Percentiles rank a stretch among this genome's conserved stretches.
These are phyloP conservation scores for Xylaria bambusicola DNA, from an alignment of 495 filamentous ascomycete species.

Conservation along the genomic window DNA sequence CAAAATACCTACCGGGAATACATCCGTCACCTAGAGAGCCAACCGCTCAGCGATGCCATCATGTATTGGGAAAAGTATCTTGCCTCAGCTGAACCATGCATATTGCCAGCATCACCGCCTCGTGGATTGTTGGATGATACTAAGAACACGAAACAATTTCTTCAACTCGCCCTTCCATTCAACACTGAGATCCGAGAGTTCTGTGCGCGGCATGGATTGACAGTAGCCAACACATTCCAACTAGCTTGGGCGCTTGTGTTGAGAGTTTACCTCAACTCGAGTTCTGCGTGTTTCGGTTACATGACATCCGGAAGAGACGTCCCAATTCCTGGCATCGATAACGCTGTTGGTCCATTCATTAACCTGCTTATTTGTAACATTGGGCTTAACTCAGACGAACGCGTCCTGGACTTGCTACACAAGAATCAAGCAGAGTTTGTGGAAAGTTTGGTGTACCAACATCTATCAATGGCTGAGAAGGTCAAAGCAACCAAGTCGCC, in stretches of 20 bases:
- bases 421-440: conserved; percentile 47
- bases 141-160: not conserved
- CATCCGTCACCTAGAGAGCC: conserved; percentile 47
- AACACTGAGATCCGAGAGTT: conserved; percentile 23
- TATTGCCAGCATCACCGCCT: conserved; percentile 44
- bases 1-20: conserved; percentile 53
- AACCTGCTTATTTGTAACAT: conserved; percentile 61
- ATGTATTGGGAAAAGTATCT: conserved; percentile 59
- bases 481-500: not conserved
- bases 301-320: conserved; percentile 54
- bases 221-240: conserved; percentile 39
- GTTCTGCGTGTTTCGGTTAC: conserved; percentile 56
- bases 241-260: conserved; percentile 44
- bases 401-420: conserved; percentile 35
- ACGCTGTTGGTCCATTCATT: conserved; percentile 55
- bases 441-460: conserved; percentile 53
- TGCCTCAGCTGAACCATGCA: conserved; percentile 48
- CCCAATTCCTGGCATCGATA: conserved; percentile 45
- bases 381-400: conserved; percentile 26
- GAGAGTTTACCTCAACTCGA: conserved; percentile 31
- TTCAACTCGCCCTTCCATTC: conserved; percentile 12
- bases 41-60: conserved; percentile 42
- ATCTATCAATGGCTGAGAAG: conserved; percentile 32
- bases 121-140: not conserved
- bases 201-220: conserved; percentile 23